Evolutionary conservation across 257 asterid species (phyloP).

Genomic region (Coffea eugenioides): DNA sequence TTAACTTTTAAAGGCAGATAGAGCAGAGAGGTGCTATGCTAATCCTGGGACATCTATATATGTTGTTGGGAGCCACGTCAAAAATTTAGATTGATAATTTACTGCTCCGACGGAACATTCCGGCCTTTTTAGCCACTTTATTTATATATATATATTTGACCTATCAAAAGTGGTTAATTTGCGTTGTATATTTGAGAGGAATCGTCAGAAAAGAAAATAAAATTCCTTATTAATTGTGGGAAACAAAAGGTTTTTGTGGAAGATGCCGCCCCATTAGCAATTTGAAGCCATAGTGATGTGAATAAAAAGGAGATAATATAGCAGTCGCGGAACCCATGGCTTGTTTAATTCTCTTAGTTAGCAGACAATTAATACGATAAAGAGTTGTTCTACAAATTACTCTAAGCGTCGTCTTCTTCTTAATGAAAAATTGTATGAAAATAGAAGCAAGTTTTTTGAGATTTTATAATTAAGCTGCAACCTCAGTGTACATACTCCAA

Average conservation of each 20-base stretch:
- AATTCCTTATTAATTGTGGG: too few species aligned
- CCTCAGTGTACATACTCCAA: too few species aligned
- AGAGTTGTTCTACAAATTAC: too few species aligned
- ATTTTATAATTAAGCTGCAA: too few species aligned
- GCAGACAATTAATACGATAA: too few species aligned
- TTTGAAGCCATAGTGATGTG: neutral
- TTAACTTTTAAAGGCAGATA: neutral
- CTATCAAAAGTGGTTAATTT: neutral
- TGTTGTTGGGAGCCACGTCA: conserved; percentile 38
- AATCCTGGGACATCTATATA: conserved; percentile 22
- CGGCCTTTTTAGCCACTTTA: conserved; percentile 13
- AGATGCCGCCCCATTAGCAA: neutral
- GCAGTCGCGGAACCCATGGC: neutral
- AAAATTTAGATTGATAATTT: conserved; percentile 19
- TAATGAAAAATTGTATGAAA: too few species aligned
- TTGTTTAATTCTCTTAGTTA: conserved; percentile 1
- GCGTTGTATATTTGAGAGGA: neutral
- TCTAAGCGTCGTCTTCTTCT: too few species aligned
- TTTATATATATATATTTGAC: conserved; percentile 5
- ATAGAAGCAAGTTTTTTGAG: too few species aligned
- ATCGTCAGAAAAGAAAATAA: neutral
- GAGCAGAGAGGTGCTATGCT: neutral
- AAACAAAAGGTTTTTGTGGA: neutral
- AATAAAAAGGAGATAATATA: too few species aligned
- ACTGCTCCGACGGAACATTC: conserved; percentile 12